A percentile compares a stretch with the other conserved stretches of the same genome.
Evolutionary conservation across 1,284 basidiomycete species (phyloP).

Genomic region (Ustilago curta): DNA sequence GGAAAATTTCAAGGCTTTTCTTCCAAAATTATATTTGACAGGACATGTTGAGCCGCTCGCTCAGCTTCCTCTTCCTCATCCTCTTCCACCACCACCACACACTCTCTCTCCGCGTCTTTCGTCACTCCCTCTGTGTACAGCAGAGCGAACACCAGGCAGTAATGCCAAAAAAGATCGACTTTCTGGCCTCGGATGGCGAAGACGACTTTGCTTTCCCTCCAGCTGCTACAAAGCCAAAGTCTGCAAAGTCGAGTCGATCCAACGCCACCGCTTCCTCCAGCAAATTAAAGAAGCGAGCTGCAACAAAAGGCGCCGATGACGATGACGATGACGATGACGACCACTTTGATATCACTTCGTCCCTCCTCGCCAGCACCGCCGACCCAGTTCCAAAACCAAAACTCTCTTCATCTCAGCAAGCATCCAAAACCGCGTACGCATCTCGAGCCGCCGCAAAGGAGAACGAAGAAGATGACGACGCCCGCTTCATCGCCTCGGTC

Average conservation of each 20-base stretch:
- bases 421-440: slow-evolving; percentile 15
- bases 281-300: slow-evolving; percentile 18
- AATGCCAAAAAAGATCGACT: slow-evolving; percentile 62
- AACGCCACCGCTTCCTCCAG: slow-evolving; percentile 36
- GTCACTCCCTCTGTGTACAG: neutral
- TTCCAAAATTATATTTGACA: slow-evolving; percentile 3
- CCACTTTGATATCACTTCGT: slow-evolving; percentile 40
- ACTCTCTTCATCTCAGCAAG: slow-evolving; percentile 15
- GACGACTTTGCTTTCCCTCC: slow-evolving; percentile 20
- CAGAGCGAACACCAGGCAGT: neutral
- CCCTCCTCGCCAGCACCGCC: slow-evolving; percentile 25
- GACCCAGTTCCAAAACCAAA: slow-evolving; percentile 11
- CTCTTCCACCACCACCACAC: neutral
- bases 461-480: slow-evolving; percentile 62
- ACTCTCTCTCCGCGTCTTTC: slow-evolving; percentile 1
- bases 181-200: slow-evolving; percentile 59
- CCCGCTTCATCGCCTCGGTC: slow-evolving; percentile 64
- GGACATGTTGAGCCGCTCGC: too few relatives aligned
- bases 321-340: slow-evolving; percentile 23
- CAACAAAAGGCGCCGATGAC: slow-evolving; percentile 10
- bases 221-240: slow-evolving; percentile 18
- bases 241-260: slow-evolving; percentile 11
- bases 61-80: neutral
- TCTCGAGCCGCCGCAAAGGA: slow-evolving; percentile 25
- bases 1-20: slow-evolving; percentile 2